phyloP scores from a whole-genome alignment of 163 green algal genomes.

The Scenedesmus sp. region DNA sequence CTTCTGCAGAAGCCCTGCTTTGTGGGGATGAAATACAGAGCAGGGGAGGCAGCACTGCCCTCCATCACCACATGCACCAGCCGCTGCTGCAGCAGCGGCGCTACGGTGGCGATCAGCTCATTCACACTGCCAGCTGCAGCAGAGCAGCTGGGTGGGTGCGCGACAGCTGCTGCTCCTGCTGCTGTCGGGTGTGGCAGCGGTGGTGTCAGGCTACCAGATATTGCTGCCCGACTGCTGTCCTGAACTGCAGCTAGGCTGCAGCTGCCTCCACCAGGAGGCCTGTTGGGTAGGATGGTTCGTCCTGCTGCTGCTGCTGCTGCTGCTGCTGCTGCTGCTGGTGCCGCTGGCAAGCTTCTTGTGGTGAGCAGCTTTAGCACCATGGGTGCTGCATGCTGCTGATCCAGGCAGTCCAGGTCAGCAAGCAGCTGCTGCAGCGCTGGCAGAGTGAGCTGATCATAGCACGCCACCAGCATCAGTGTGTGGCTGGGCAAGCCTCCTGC shows the following conservation, averaged over 20 bases:
- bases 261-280: background rate
- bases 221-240: too few relatives aligned
- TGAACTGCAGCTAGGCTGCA: background rate
- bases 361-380: conserved; percentile 28
- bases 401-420: conserved; percentile 32
- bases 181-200: background rate
- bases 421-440: conserved; percentile 12
- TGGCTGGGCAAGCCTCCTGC: background rate
- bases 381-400: conserved; percentile 28
- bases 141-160: background rate
- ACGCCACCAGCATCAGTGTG: background rate
- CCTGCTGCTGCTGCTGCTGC: background rate
- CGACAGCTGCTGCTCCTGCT: background rate
- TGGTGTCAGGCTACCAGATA: background rate
- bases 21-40: conserved; percentile 30
- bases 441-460: background rate
- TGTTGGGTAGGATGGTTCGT: background rate
- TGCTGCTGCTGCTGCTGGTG: background rate
- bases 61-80: conserved; percentile 31
- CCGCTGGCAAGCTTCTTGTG: background rate
- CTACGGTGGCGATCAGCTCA: background rate
- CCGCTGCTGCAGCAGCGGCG: background rate
- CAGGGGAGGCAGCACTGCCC: background rate
- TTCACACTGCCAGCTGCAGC: background rate
- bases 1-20: conserved; percentile 22